These are phyloP conservation scores for Cytauxzoon felis DNA, from an alignment of 169 alveolate species.

Conservation along the genomic window DNA sequence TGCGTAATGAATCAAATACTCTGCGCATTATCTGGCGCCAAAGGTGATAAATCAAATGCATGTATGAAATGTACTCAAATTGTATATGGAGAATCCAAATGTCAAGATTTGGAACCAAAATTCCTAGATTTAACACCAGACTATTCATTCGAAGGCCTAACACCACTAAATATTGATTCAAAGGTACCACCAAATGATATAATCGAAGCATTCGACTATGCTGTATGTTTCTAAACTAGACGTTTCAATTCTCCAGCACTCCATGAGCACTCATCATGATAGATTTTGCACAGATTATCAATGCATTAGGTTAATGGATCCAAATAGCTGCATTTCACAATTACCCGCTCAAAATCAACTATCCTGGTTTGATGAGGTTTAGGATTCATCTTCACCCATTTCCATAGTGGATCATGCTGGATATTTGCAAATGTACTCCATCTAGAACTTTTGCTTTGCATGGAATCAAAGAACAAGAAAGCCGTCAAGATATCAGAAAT, in stretches of 20 bases:
- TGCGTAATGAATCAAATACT: background rate
- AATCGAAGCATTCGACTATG: background rate
- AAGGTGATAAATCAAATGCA: background rate
- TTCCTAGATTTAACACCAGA: background rate
- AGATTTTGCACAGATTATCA: conserved; percentile 1
- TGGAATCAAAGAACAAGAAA: conserved; percentile 5
- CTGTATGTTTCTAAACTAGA: background rate
- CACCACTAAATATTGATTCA: background rate
- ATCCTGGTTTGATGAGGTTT: background rate
- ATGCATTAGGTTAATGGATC: background rate
- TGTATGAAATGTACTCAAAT: background rate
- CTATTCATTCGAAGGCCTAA: background rate
- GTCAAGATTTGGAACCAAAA: background rate
- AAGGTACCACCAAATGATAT: conserved; percentile 3
- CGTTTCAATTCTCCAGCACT: background rate
- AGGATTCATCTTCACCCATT: background rate
- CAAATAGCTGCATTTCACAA: background rate
- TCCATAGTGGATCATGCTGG: conserved; percentile 50
- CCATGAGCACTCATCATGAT: background rate
- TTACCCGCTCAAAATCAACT: background rate
- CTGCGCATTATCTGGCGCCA: conserved; percentile 3
- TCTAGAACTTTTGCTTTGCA: conserved; percentile 43
- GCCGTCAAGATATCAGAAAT: background rate
- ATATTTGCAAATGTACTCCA: conserved; percentile 44
- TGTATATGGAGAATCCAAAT: background rate